Conservation (phyloP, 192 early-diverging fungal species). For the Geranomyces michiganensis region DNA sequence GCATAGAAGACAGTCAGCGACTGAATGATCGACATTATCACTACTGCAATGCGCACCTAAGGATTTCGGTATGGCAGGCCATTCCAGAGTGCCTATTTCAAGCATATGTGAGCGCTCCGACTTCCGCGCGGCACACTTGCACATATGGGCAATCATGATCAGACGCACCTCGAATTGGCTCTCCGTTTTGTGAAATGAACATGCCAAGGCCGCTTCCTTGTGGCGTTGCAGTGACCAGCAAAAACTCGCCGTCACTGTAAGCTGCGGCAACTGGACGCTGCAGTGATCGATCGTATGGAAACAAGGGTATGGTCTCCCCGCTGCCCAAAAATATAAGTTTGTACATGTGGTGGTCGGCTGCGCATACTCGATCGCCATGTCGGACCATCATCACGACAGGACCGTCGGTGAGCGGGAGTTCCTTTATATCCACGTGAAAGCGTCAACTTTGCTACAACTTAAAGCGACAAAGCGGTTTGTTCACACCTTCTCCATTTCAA, state of each 20-base stretch:
- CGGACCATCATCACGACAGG: constrained; percentile 55
- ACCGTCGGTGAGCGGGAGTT: constrained; percentile 66
- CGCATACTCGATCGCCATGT: constrained; percentile 58
- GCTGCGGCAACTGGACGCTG: constrained; percentile 65
- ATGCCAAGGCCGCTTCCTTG: constrained; percentile 65
- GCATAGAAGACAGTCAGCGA: not conserved
- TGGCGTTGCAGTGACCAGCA: constrained; percentile 62
- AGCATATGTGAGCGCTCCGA: constrained; percentile 7
- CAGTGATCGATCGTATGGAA: constrained; percentile 55
- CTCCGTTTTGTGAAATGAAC: constrained; percentile 68
- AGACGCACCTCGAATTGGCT: constrained; percentile 69
- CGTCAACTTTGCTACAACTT: not conserved
- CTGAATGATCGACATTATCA: no score
- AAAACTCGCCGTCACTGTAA: constrained; percentile 68
- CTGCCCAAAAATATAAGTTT: constrained; percentile 62
- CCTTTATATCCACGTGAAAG: constrained; percentile 41
- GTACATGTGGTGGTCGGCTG: constrained; percentile 73
- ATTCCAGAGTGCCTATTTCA: constrained; percentile 51
- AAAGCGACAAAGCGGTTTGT: not conserved
- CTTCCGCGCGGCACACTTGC: no score
- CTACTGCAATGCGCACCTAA: constrained; percentile 45
- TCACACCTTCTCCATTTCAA: constrained; percentile 52
- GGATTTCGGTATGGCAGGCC: constrained; percentile 54
- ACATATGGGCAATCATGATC: not conserved
- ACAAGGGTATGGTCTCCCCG: constrained; percentile 46